Conservation (phyloP, 1,284 basidiomycete species). For the Trametes sp. region DNA sequence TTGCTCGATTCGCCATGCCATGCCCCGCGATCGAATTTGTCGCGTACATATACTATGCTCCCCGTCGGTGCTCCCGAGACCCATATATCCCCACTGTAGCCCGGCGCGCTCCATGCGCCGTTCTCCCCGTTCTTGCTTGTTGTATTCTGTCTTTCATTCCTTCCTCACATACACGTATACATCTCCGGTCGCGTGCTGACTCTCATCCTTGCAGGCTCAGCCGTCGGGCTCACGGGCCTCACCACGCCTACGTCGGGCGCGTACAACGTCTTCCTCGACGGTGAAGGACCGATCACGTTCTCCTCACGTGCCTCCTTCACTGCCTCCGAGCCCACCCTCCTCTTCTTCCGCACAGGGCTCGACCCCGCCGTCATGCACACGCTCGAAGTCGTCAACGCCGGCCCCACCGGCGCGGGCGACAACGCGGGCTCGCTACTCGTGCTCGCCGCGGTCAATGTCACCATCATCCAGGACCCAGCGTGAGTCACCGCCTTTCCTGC, state of each 20-base stretch:
- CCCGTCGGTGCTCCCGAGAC: conserved; percentile 1
- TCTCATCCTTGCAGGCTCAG: conserved; percentile 52
- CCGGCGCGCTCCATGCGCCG: conserved; percentile 3
- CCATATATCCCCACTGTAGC: conserved; percentile 24
- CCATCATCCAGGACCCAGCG: conserved; percentile 45
- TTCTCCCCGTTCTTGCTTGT: conserved; percentile 12
- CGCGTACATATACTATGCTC: conserved; percentile 4
- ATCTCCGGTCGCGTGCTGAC: conserved; percentile 4
- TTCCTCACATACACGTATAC: conserved; percentile 1
- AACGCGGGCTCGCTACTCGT: conserved; percentile 53
- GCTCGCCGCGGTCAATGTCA: conserved; percentile 51
- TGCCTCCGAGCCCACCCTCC: conserved; percentile 52
- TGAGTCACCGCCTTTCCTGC: conserved; percentile 38
- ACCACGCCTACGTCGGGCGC: conserved; percentile 59
- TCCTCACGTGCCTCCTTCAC: conserved; percentile 63
- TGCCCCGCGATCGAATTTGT: background rate
- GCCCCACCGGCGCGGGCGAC: conserved; percentile 28
- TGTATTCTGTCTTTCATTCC: conserved; percentile 3
- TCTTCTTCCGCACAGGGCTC: conserved; percentile 71
- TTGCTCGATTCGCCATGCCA: conserved; percentile 14
- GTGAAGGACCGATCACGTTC: conserved; percentile 48
- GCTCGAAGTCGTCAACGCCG: conserved; percentile 63
- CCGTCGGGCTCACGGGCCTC: conserved; percentile 63
- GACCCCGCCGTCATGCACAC: conserved; percentile 56
- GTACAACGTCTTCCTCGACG: conserved; percentile 68